phyloP scores from a whole-genome alignment of 768 basidiomycete species.

The Phanerochaete sordida region DNA sequence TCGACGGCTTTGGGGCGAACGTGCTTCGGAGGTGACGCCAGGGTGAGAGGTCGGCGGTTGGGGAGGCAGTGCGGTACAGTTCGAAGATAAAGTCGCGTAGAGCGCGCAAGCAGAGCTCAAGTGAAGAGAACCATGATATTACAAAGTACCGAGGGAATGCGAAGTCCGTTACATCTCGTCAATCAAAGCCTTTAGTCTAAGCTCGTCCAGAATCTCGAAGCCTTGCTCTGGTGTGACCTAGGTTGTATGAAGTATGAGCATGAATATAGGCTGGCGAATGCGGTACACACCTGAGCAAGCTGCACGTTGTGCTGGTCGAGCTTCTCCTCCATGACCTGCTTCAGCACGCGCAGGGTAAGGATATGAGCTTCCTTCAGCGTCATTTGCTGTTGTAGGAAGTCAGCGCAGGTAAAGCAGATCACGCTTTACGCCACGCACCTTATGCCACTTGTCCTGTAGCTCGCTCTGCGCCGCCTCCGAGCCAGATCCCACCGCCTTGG shows the following conservation, averaged over 20 bases:
- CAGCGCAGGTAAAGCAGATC: too few species aligned
- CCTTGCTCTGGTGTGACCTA: conserved; percentile 81
- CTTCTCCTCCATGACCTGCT: conserved; percentile 99
- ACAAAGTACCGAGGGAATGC: conserved; percentile 12
- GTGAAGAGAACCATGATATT: conserved; percentile 9
- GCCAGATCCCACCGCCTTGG: conserved; percentile 97
- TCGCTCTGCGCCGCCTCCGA: conserved; percentile 97
- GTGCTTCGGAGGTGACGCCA: neutral
- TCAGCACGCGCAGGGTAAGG: conserved; percentile 83
- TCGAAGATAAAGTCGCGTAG: neutral
- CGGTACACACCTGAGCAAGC: conserved; percentile 76
- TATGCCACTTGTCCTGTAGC: conserved; percentile 96
- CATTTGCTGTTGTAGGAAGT: conserved; percentile 69
- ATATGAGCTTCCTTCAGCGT: conserved; percentile 83
- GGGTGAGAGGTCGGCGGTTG: neutral
- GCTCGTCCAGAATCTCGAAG: conserved; percentile 88
- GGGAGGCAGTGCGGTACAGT: neutral
- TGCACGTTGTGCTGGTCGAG: conserved; percentile 98
- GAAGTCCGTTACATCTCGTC: conserved; percentile 60
- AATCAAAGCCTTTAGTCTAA: conserved; percentile 76
- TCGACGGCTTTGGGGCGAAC: neutral
- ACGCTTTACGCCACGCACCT: conserved; percentile 45
- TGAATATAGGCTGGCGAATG: neutral
- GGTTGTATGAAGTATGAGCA: conserved; percentile 23
- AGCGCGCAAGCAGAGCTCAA: neutral